Conservation (phyloP, 805 yeast species). For the Saccharomycopsis fodiens region DNA sequence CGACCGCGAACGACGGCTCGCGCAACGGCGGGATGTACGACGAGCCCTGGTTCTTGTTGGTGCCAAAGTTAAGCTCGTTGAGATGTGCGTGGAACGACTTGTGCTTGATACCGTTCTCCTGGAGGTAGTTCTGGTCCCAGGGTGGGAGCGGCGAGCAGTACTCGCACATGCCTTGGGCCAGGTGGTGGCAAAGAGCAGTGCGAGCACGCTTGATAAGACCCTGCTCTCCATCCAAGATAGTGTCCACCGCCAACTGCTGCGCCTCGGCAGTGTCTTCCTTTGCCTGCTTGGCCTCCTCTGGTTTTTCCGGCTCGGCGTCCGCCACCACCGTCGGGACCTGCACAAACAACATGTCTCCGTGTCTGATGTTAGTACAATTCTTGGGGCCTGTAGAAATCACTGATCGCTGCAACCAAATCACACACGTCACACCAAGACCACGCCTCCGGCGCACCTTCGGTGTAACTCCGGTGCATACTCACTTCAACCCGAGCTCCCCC, state of each 20-base stretch:
- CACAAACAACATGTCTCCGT: constrained; percentile 47
- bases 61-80: constrained; percentile 58
- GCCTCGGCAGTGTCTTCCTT: constrained; percentile 24
- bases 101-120: constrained; percentile 76
- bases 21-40: constrained; percentile 78
- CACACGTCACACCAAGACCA: no score
- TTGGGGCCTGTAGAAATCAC: no score
- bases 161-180: constrained; percentile 96
- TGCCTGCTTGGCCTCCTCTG: constrained; percentile 20
- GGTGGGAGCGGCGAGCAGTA: constrained; percentile 95
- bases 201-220: constrained; percentile 67
- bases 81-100: constrained; percentile 79
- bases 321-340: constrained; percentile 24
- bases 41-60: constrained; percentile 49
- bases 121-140: constrained; percentile 75
- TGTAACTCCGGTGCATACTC: background rate
- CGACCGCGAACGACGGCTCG: constrained; percentile 61
- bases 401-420: no score
- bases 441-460: constrained; percentile 22
- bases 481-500: constrained; percentile 30
- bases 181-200: constrained; percentile 71
- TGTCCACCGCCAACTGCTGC: constrained; percentile 63
- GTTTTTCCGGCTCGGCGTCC: no score
- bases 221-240: constrained; percentile 48
- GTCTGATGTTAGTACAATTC: constrained; percentile 30